Evolutionary conservation across 441 rosid species (phyloP).

Genomic region (Euphorbia schlechtendalii): DNA sequence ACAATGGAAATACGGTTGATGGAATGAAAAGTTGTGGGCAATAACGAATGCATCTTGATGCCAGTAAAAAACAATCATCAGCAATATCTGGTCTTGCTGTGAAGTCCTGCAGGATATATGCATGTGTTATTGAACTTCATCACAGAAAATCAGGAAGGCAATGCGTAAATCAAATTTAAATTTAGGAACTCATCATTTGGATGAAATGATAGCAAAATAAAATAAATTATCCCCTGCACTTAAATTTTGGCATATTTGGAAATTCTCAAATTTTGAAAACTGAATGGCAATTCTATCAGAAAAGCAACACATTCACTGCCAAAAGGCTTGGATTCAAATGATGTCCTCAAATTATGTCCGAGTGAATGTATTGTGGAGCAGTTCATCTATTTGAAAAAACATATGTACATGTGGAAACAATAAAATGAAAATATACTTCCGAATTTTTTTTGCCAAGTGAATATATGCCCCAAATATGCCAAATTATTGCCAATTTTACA

Average conservation of each 20-base stretch:
- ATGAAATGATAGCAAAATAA: not conserved
- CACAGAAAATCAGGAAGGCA: not conserved
- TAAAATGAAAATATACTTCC: not conserved
- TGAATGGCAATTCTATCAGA: not conserved
- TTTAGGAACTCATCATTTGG: not conserved
- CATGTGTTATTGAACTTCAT: slow-evolving; percentile 17
- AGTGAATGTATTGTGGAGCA: not conserved
- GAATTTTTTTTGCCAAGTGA: too few relatives aligned
- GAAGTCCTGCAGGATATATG: slow-evolving; percentile 60
- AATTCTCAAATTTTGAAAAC: not conserved
- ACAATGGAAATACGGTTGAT: slow-evolving; percentile 63
- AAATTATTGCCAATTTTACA: not conserved
- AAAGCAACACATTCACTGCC: not conserved
- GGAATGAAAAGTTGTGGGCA: slow-evolving; percentile 86
- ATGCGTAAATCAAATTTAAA: not conserved
- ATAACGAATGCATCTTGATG: slow-evolving; percentile 96
- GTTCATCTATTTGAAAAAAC: not conserved
- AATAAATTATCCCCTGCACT: not conserved
- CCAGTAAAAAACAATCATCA: slow-evolving; percentile 94
- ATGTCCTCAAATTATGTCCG: not conserved
- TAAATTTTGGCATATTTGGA: not conserved
- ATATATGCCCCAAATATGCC: too few relatives aligned
- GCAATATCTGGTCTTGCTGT: slow-evolving; percentile 92
- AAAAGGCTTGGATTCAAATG: not conserved
- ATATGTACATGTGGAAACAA: not conserved